Evolutionary conservation across 306 rosid genomes (phyloP), one percentile per base, ranked within the genome.

Genomic region (Pterocarpus santalinus): DNA sequence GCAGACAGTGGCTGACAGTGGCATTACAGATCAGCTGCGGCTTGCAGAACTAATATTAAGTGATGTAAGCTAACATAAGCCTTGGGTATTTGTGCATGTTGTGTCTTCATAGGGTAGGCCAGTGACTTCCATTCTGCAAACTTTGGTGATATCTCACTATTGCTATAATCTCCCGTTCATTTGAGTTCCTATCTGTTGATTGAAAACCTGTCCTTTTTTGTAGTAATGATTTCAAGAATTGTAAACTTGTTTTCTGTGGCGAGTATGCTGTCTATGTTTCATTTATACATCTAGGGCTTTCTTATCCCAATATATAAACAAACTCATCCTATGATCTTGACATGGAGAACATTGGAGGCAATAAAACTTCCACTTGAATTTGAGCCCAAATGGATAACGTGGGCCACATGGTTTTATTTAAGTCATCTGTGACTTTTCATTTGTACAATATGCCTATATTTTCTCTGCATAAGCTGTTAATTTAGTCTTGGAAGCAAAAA

Each of bases 21-120:
- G 99, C 79, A 87, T 95, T 81, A 75, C 94, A 70, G 99, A 95
- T 86, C 97, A 92, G 85, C 83, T 95, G 89, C 95, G 97, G 80
- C 84, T 95, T 76, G 80, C 93, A 0, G 97, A 95, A 55, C 89
- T 92, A 78, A 88, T 95, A 81, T 80, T 89, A 76, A 87, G 80
- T 83, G 96, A 95, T 90, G 99, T 95, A 89, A 95, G 98, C 83
- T 85, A 73, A 32, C 63, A 56, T 51, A 58, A 47, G 73, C 82
- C 75, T 80, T 16, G 35, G 73, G 53, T 70, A 16, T 77, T 82
- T 68, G 47, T 88, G 44, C 69, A 63, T 56, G 62, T 38, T 73
- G 33, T 76, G 61, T 85, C 79, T 81, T 73, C 46, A 55, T 80
- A 14, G 72, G 68, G 51, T 58, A 65, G 46, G 69, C 62, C 1